Evolutionary conservation across 129 eudicot genomes (phyloP), one percentile per base, ranked within the genome.

Genomic region (Artemisia annua): DNA sequence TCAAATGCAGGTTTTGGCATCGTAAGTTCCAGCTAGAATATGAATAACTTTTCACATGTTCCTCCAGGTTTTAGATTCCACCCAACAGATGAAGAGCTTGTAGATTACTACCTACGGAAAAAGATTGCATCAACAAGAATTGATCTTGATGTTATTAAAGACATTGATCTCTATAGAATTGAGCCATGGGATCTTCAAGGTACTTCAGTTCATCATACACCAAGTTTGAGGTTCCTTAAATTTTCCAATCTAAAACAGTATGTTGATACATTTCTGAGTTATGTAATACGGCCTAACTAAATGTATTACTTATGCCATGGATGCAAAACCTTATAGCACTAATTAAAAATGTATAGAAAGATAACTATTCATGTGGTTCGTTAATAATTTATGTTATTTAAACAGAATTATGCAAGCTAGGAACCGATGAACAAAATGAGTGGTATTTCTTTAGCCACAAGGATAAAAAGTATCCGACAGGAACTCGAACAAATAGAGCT

Each of bases 141-240:
- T 17, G 96, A 89, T 79, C 87, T 92, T 14, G 91, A 92, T 79
- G 93, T 92, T 53, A 92, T 92, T 56, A 92, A 87, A 72, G 96
- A 91, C 64, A 75, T 91, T 28, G 97, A 91, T 85, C 97, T 91
- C 28, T 91, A 91, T 79, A 85, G 73, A 77, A 92, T 92, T 55
- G 97, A 92, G 84, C 97, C 97, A 66, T 92, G 97, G 97, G 97
- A 92, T 83, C 97, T 92, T 74, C 89, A 88, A 92, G 97, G 97
- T 92, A 48, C 53, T 53, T 54, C 30, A 74, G 8, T 63, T 70
- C 66, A 61, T 64, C 55, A 63, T 63, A 62, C 66, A 58, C 22
- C 77, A 75, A 48, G 61, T 71, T 67, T 56, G 59, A 80, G 79
- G 76, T 61, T 69, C 73, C 71, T 18, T 69, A 66, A 73, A 46